Conservation (phyloP, 306 rosid genomes). For the Lathyrus sativus region DNA sequence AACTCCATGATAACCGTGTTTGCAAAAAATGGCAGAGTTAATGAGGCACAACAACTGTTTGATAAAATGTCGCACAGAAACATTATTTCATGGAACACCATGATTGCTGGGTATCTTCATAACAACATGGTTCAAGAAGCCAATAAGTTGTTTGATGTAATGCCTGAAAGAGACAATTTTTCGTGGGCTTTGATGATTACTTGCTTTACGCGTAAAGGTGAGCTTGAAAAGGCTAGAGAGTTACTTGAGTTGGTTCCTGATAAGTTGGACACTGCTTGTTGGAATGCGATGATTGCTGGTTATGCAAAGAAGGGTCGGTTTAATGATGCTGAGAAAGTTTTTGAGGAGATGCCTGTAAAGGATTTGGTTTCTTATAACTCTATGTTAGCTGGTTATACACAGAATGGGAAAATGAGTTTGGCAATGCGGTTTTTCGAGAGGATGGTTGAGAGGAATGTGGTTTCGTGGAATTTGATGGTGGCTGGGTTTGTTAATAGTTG, state of each 20-base stretch:
- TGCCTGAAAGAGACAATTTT: slow-evolving; percentile 63
- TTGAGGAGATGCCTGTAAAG: slow-evolving; percentile 69
- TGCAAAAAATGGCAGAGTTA: too few relatives aligned
- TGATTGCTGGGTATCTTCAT: slow-evolving; percentile 74
- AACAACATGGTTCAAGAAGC: slow-evolving; percentile 64
- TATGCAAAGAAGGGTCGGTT: slow-evolving; percentile 69
- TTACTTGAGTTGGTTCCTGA: slow-evolving; percentile 65
- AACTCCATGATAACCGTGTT: slow-evolving; percentile 2
- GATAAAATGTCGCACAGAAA: slow-evolving; percentile 57
- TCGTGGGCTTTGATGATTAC: slow-evolving; percentile 85
- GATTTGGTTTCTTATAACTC: slow-evolving; percentile 79
- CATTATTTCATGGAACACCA: slow-evolving; percentile 77
- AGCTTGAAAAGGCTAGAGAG: slow-evolving; percentile 72
- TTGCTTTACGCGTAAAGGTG: slow-evolving; percentile 61
- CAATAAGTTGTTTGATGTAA: slow-evolving; percentile 51
- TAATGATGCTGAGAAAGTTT: slow-evolving; percentile 57
- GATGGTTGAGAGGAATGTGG: slow-evolving; percentile 65
- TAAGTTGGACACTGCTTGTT: slow-evolving; percentile 62
- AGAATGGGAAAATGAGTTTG: slow-evolving; percentile 63
- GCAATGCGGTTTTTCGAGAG: slow-evolving; percentile 61
- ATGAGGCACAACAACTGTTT: too few relatives aligned
- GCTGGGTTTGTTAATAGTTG: slow-evolving; percentile 64
- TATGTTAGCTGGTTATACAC: slow-evolving; percentile 71
- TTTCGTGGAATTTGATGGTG: slow-evolving; percentile 82
- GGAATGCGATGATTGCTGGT: slow-evolving; percentile 83